These are phyloP conservation scores for Castanea sativa DNA, from an alignment of 306 rosid species.

Conservation along the genomic window DNA sequence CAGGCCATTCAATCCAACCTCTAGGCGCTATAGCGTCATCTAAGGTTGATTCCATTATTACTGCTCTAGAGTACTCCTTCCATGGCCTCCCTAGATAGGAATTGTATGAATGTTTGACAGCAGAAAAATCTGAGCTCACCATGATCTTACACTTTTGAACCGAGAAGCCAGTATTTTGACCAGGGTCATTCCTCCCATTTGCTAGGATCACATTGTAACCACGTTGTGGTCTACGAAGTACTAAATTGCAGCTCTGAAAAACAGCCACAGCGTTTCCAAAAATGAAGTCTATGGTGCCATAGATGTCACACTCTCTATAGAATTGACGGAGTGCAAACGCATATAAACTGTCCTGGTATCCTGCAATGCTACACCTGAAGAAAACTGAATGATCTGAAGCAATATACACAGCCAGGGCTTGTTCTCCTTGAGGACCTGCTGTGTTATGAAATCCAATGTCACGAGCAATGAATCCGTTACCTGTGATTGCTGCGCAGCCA, in stretches of 20 bases:
- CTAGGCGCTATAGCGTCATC: conserved; percentile 23
- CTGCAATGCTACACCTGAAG: conserved; percentile 41
- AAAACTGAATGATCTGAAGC: conserved; percentile 45
- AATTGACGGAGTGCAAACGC: conserved; percentile 50
- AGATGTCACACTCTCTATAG: conserved; percentile 50
- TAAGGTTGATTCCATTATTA: conserved; percentile 38
- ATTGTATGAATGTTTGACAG: conserved; percentile 19
- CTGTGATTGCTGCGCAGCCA: conserved; percentile 33
- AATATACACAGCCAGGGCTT: conserved; percentile 43
- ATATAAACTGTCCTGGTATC: conserved; percentile 53
- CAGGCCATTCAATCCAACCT: conserved; percentile 54
- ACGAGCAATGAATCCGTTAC: conserved; percentile 44
- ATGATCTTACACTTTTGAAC: conserved; percentile 39
- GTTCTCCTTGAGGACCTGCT: conserved; percentile 41
- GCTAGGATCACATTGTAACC: conserved; percentile 38
- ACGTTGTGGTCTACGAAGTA: conserved; percentile 26
- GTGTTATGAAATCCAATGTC: conserved; percentile 52
- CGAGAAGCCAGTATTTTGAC: conserved; percentile 51
- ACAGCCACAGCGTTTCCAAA: conserved; percentile 54
- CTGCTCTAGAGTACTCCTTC: conserved; percentile 45
- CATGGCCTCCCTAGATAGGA: conserved; percentile 52
- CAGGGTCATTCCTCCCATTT: conserved; percentile 41
- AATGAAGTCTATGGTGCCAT: conserved; percentile 54
- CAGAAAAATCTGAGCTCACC: conserved; percentile 19
- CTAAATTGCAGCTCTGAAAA: conserved; percentile 38